A percentile compares a stretch with the other conserved stretches of the same genome.
Evolutionary conservation across 805 yeast species (phyloP).

Genomic region (Kodamaea kakaduensis): DNA sequence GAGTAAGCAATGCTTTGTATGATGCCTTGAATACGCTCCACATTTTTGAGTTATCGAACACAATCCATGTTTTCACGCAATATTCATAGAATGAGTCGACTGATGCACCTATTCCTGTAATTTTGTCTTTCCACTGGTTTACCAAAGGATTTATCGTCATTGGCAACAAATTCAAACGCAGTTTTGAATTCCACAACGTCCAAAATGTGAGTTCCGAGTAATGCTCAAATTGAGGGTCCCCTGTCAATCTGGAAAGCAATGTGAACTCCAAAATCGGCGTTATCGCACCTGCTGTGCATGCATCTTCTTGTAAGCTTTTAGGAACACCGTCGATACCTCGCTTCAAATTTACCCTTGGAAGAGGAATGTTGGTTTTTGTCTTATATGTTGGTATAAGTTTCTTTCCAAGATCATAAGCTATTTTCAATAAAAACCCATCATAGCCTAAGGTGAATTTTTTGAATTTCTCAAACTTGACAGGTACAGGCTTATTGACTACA

Average conservation of each 20-base stretch:
- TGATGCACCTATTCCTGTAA: conserved; percentile 87
- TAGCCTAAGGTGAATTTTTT: conserved; percentile 36
- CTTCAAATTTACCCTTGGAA: conserved; percentile 71
- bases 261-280: conserved; percentile 80
- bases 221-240: conserved; percentile 65
- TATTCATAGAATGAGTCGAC: conserved; percentile 89
- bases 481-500: conserved; percentile 11
- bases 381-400: conserved; percentile 68
- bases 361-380: conserved; percentile 62
- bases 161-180: conserved; percentile 63
- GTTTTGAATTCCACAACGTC: conserved; percentile 65
- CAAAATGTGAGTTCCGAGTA: conserved; percentile 60
- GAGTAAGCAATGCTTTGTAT: conserved; percentile 50
- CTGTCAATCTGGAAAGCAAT: conserved; percentile 67
- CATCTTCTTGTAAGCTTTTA: conserved; percentile 48
- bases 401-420: conserved; percentile 75
- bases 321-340: conserved; percentile 50
- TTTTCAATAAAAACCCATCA: conserved; percentile 63
- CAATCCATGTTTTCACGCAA: conserved; percentile 69
- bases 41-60: conserved; percentile 61
- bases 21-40: conserved; percentile 53
- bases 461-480: conserved; percentile 31
- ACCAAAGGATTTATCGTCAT: conserved; percentile 66
- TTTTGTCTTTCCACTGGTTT: conserved; percentile 51
- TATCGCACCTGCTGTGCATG: conserved; percentile 86